These are phyloP conservation scores for Aureobasidium leucospermi DNA, from an alignment of 2,329 filamentous ascomycete species.

Conservation along the genomic window DNA sequence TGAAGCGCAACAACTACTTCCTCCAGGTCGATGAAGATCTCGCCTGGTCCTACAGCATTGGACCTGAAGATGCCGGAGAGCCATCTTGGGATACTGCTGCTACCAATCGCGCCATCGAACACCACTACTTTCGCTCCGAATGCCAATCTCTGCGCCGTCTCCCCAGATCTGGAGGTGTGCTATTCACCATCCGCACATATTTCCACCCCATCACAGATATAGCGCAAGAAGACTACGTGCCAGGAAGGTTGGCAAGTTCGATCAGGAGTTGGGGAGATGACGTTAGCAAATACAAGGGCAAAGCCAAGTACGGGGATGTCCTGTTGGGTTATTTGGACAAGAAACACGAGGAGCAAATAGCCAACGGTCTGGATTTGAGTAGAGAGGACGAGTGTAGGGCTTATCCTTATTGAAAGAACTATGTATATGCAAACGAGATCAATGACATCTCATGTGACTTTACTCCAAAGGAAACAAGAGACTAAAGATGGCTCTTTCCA, in stretches of 20 bases:
- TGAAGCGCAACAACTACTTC: conserved; percentile 76
- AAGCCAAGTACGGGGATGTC: conserved; percentile 64
- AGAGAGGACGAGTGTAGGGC: conserved; percentile 52
- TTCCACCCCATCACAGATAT: conserved; percentile 66
- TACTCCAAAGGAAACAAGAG: no score
- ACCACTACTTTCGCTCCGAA: conserved; percentile 73
- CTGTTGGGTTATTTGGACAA: conserved; percentile 68
- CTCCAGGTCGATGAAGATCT: conserved; percentile 75
- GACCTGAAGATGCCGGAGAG: conserved; percentile 55
- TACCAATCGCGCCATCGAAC: conserved; percentile 62
- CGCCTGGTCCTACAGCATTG: conserved; percentile 70
- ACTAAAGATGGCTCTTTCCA: no score
- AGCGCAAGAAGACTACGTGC: conserved; percentile 65
- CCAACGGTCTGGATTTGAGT: conserved; percentile 55
- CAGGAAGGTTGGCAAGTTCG: conserved; percentile 68
- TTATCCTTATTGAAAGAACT: conserved; percentile 50
- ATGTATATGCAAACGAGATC: no score
- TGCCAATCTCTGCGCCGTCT: conserved; percentile 55
- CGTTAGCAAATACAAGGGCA: conserved; percentile 71
- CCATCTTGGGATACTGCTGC: conserved; percentile 70
- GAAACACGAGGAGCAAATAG: conserved; percentile 67
- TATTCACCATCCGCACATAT: conserved; percentile 76
- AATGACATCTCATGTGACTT: no score
- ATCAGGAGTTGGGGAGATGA: conserved; percentile 75
- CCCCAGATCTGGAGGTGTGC: conserved; percentile 40